phyloP scores from a whole-genome alignment of 108 stramenopile species.

The Skeletonema grethae region DNA sequence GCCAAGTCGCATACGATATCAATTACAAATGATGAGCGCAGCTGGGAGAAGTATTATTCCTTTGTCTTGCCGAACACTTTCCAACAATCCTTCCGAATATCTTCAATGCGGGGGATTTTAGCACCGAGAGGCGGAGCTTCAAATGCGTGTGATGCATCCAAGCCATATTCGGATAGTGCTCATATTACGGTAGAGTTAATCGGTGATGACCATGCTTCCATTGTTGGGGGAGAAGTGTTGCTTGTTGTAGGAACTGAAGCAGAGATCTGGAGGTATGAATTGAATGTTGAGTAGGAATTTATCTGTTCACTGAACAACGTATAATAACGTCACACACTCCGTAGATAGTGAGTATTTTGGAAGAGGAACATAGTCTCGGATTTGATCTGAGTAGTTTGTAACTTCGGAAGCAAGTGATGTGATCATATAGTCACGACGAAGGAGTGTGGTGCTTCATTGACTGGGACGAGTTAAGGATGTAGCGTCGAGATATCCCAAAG shows the following conservation, averaged over 20 bases:
- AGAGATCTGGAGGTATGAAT: slow-evolving; percentile 11
- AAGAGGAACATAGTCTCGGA: too few species aligned
- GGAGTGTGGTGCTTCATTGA: too few species aligned
- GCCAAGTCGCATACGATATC: not conserved
- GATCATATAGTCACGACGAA: too few species aligned
- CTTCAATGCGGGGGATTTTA: not conserved
- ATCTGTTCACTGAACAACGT: too few species aligned
- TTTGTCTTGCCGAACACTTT: not conserved
- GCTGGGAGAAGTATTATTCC: slow-evolving; percentile 11
- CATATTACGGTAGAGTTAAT: slow-evolving; percentile 3
- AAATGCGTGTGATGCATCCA: slow-evolving; percentile 19
- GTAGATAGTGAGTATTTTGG: too few species aligned
- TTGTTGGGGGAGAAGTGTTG: slow-evolving; percentile 1
- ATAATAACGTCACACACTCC: too few species aligned
- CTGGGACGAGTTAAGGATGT: too few species aligned
- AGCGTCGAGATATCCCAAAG: too few species aligned
- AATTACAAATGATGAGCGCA: slow-evolving; percentile 21
- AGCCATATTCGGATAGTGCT: slow-evolving; percentile 24
- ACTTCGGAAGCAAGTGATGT: too few species aligned
- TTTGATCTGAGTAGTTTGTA: too few species aligned
- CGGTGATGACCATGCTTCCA: not conserved
- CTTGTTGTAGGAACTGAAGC: slow-evolving; percentile 19
- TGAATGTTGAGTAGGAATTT: slow-evolving; percentile 6
- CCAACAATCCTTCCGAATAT: not conserved
- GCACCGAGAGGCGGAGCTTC: slow-evolving; percentile 22